Conservation (phyloP, 1,284 basidiomycete species). For the Exobasidium cylindrosporum region DNA sequence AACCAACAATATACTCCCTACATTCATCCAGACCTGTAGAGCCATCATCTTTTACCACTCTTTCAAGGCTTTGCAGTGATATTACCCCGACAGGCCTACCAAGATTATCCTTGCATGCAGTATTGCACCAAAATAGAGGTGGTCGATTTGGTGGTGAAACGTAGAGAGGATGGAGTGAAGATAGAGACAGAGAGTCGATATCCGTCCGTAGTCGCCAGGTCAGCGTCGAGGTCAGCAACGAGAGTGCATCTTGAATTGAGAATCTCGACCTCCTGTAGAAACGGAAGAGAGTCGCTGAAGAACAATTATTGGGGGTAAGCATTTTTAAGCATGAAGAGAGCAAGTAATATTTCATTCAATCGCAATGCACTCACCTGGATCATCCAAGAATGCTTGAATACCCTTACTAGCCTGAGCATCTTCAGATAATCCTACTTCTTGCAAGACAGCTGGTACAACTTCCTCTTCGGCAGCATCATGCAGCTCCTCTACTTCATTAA, state of each 20-base stretch:
- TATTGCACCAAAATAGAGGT: conserved; percentile 50
- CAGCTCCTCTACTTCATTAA: conserved; percentile 16
- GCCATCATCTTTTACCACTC: conserved; percentile 27
- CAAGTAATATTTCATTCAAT: background rate
- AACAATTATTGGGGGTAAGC: background rate
- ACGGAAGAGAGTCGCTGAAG: conserved; percentile 37
- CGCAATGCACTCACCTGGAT: conserved; percentile 19
- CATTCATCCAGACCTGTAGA: conserved; percentile 36
- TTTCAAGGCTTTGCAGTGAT: conserved; percentile 41
- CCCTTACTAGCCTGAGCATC: conserved; percentile 6
- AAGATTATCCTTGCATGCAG: conserved; percentile 40
- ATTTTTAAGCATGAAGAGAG: background rate
- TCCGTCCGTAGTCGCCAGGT: conserved; percentile 46
- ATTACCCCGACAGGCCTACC: conserved; percentile 47
- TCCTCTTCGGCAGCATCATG: conserved; percentile 22
- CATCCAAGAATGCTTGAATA: conserved; percentile 7
- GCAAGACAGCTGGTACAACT: conserved; percentile 22
- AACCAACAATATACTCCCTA: conserved; percentile 51
- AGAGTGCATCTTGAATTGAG: conserved; percentile 25
- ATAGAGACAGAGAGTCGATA: conserved; percentile 33
- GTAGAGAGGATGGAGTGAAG: conserved; percentile 45
- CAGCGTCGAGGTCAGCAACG: conserved; percentile 28
- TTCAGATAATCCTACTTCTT: conserved; percentile 15
- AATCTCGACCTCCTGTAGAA: conserved; percentile 39
- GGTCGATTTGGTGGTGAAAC: conserved; percentile 29